These are phyloP conservation scores for Umbelopsis sp. DNA, from an alignment of 192 early-diverging fungal species.

Conservation along the genomic window DNA sequence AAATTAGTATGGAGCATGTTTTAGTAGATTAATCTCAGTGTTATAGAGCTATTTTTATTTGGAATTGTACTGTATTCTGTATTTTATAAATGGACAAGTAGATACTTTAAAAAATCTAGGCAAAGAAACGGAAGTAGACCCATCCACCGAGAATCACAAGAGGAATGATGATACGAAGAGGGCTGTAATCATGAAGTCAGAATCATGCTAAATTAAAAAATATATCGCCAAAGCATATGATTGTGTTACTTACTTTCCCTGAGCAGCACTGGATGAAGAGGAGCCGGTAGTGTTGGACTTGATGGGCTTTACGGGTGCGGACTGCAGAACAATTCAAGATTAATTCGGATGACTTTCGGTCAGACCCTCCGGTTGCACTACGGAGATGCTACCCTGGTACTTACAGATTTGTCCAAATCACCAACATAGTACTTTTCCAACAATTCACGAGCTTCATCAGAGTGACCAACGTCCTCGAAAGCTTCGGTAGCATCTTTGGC, in stretches of 20 bases:
- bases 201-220: not conserved
- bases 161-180: conserved; percentile 37
- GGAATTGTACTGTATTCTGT: conserved; percentile 14
- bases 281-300: not conserved
- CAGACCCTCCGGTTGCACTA: not conserved
- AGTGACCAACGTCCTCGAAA: conserved; percentile 98
- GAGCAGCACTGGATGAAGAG: not conserved
- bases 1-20: not conserved
- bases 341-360: conserved; percentile 5
- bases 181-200: conserved; percentile 22
- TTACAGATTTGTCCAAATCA: conserved; percentile 61
- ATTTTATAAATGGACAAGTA: conserved; percentile 9
- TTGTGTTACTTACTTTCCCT: conserved; percentile 38
- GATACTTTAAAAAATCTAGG: not conserved
- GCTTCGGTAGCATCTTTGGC: conserved; percentile 91
- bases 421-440: conserved; percentile 79
- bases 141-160: conserved; percentile 28
- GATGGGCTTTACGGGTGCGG: conserved; percentile 26
- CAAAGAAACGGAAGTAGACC: conserved; percentile 38
- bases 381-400: conserved; percentile 1
- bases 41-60: conserved; percentile 13
- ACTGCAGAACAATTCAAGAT: conserved; percentile 24
- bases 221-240: not conserved
- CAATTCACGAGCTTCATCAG: conserved; percentile 90
- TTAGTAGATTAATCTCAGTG: not conserved